Base-by-base conservation (phyloP, 495 filamentous ascomycete species). In the Acidomyces sp. region DNA sequence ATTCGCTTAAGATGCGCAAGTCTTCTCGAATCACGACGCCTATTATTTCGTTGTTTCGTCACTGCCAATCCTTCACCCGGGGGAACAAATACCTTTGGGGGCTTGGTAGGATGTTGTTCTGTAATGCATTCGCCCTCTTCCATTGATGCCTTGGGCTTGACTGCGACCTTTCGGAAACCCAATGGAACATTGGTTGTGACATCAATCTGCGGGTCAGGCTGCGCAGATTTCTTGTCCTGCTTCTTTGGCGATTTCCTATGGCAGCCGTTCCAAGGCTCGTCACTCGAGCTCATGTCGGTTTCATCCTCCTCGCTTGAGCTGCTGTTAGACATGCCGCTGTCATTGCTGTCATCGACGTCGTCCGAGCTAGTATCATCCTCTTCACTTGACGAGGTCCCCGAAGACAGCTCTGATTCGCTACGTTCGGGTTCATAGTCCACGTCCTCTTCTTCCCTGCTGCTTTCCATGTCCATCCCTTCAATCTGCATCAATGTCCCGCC, bases 41-140 rank as follows among this genome's bases (percentile, higher is more conserved):
- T 64, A 9, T 59, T 53, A 45, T 81, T 81, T 41, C 68, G 68
- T 17, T 63, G 61, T 32, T 64, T 65, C 1, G 77, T 81, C 33
- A 50, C 45, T 7, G 48, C 26, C n/a, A 59, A 68, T 21, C 75
- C 74, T 26, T 61, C 7, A 21, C 12, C 20, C 2, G 48, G 48
- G 15, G 39, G 28, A 3, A 12, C 26, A 10, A 17, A 19, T 6
- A 18, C 37, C 10, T 17, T 13, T 26, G 22, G 29, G 15, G 19
- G 3, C n/a, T 26, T 39, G 27, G 11, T 34, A 10, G 37, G 18
- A 5, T 4, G 10, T 29, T 3, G 30, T 13, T 10, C 15, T 15
- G 11, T 4, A 20, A 6, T 13, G 5, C 22, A 19, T 4, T 26
- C 13, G 12, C 7, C 4, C 17, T 6, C n/a, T 10, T 34, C 24